These are phyloP conservation scores for Calycina herbarum DNA, from an alignment of 2,329 filamentous ascomycete genomes.

Conservation along the genomic window DNA sequence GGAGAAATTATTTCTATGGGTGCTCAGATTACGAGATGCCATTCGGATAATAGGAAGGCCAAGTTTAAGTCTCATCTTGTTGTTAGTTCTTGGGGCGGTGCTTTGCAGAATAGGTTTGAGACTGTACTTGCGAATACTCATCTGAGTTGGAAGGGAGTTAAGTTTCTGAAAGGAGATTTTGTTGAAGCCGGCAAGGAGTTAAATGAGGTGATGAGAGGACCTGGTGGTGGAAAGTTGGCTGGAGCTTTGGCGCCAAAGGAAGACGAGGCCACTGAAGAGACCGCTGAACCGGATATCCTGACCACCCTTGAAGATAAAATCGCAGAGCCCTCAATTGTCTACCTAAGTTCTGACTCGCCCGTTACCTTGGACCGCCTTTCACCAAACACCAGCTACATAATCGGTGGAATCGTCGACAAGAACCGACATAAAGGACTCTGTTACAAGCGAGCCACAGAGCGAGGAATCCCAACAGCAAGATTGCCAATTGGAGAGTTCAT, in stretches of 20 bases:
- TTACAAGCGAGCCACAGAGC: slow-evolving; percentile 74
- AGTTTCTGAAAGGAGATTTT: slow-evolving; percentile 74
- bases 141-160: slow-evolving; percentile 75
- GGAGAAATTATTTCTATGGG: slow-evolving; percentile 81
- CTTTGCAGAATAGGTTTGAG: slow-evolving; percentile 77
- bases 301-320: neutral
- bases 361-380: slow-evolving; percentile 80
- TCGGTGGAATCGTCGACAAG: slow-evolving; percentile 92
- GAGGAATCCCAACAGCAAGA: slow-evolving; percentile 82
- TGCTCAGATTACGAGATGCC: slow-evolving; percentile 81
- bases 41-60: slow-evolving; percentile 80
- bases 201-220: slow-evolving; percentile 63
- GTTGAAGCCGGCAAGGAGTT: slow-evolving; percentile 65
- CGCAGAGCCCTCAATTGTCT: slow-evolving; percentile 57
- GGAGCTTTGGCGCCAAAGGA: slow-evolving; percentile 41
- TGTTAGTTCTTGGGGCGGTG: slow-evolving; percentile 75
- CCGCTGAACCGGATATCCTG: neutral
- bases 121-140: slow-evolving; percentile 70
- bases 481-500: slow-evolving; percentile 95
- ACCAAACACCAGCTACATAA: slow-evolving; percentile 86
- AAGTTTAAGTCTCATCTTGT: slow-evolving; percentile 69
- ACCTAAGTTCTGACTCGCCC: slow-evolving; percentile 89
- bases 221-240: slow-evolving; percentile 55
- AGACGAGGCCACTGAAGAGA: neutral
- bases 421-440: slow-evolving; percentile 96